Conservation (phyloP, 257 asterid species). For the Solanum bukasovii region DNA sequence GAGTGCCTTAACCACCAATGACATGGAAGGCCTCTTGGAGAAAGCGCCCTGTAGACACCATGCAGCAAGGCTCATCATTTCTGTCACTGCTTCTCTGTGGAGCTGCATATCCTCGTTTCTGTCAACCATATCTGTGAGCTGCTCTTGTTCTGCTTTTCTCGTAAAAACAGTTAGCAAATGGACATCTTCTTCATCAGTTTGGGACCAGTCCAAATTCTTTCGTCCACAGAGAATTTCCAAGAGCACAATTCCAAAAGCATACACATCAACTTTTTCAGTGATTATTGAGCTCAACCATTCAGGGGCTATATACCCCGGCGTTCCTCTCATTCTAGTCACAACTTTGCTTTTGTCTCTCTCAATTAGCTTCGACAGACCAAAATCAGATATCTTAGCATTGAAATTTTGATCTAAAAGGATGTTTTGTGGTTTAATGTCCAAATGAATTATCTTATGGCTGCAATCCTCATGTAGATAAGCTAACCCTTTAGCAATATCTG, state of each 20-base stretch:
- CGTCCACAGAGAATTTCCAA: background rate
- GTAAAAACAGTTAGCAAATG: background rate
- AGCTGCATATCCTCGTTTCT: background rate
- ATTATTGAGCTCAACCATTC: slow-evolving; percentile 8
- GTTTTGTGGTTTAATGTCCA: slow-evolving; percentile 18
- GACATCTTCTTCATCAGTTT: background rate
- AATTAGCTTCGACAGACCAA: slow-evolving; percentile 10
- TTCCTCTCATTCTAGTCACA: slow-evolving; percentile 2
- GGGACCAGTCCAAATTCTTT: background rate
- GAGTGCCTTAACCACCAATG: background rate
- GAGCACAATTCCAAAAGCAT: slow-evolving; percentile 10
- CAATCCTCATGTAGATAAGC: slow-evolving; percentile 18
- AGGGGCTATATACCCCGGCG: slow-evolving; percentile 7
- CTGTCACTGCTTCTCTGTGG: background rate
- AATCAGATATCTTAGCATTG: slow-evolving; percentile 17
- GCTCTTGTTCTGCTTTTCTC: background rate
- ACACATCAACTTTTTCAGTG: slow-evolving; percentile 15
- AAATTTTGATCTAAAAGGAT: slow-evolving; percentile 14
- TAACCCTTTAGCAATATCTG: slow-evolving; percentile 15
- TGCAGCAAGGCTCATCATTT: background rate
- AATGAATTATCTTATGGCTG: slow-evolving; percentile 15
- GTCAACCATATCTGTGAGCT: background rate
- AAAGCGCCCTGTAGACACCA: background rate
- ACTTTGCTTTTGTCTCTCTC: slow-evolving; percentile 10
- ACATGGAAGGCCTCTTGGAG: background rate